Evolutionary conservation across 495 filamentous ascomycete species (phyloP), one percentile per base, ranked within the genome.

Genomic region (Penicillium desertorum): DNA sequence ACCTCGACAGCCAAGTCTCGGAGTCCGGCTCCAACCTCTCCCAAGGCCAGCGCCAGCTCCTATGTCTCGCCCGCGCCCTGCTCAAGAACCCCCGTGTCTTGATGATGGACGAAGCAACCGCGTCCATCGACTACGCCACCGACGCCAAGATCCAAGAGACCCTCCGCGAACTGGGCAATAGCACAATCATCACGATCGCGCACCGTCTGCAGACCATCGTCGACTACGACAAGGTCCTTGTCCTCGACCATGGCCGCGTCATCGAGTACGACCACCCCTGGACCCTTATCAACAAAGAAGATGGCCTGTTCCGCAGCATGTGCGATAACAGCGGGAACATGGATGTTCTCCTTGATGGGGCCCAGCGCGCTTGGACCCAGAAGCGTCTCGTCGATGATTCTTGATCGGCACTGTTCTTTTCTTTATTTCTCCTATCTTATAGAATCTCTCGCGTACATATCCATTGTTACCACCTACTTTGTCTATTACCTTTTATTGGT

Each of bases 21-120:
- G 95, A 98, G 70, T 96, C 92, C 1, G 95, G 95, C 56, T 88
- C 86, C 61, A 99, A 99, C 66, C 85, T 99, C 8, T 98, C 95
- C 2, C 95, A 99, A 76, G 95, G 95, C 39, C 95, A 99, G 66
- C 84, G 89, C 7, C 95, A 99, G 73, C 88, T 99, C 14, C 80
- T 99, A 44, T 99, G 95, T 64, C 87, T 99, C 16, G 95, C 95
- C 2, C 87, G 95, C 19, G 95, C 95, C 1, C 81, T 99, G 45
- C 88, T 99, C 64, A 97, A 92, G 76, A 83, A 83, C 30, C 94
- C 95, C 0, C 89, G 87, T 43, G 94, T 99, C 17, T 77, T 99
- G 4, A 87, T 99, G 68, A 98, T 99, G 94, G 95, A 99, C 72
- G 95, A 99, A 78, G 95, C 95, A 17, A 99, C 95, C 23, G 95